These are phyloP conservation scores for Phytopythium montanum DNA, from an alignment of 352 stramenopile genomes.

Conservation along the genomic window DNA sequence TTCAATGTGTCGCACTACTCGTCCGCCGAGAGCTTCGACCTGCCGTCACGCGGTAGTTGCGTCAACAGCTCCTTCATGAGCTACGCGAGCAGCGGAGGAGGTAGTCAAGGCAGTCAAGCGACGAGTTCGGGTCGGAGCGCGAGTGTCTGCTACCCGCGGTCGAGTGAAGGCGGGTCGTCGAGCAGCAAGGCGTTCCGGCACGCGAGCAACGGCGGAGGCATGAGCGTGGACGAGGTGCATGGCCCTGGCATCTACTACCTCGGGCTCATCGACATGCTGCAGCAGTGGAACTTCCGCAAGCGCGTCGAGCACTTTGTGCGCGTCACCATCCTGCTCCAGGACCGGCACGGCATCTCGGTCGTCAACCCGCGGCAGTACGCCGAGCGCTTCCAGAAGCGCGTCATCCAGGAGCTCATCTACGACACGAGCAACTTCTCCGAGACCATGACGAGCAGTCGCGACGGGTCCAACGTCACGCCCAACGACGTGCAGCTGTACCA, in stretches of 20 bases:
- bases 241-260: constrained; percentile 93
- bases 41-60: constrained; percentile 20
- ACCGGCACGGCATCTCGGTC: constrained; percentile 66
- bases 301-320: constrained; percentile 83
- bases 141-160: constrained; percentile 7
- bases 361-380: constrained; percentile 71
- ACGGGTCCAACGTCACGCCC: constrained; percentile 7
- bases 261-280: constrained; percentile 94
- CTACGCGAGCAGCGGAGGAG: constrained; percentile 24
- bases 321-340: constrained; percentile 68
- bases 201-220: constrained; percentile 37
- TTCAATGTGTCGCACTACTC: constrained; percentile 77
- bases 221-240: constrained; percentile 84
- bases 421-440: constrained; percentile 19
- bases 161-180: constrained; percentile 36
- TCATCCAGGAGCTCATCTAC: constrained; percentile 73
- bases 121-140: background rate
- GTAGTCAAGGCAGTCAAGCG: constrained; percentile 1
- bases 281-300: constrained; percentile 94
- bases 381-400: constrained; percentile 71
- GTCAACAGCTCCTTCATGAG: constrained; percentile 23
- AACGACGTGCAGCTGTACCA: constrained; percentile 31
- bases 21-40: constrained; percentile 44
- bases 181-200: constrained; percentile 50
- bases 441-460: constrained; percentile 10